Conservation (phyloP, 1,139 yeast species). For the Pichia cactophila region DNA sequence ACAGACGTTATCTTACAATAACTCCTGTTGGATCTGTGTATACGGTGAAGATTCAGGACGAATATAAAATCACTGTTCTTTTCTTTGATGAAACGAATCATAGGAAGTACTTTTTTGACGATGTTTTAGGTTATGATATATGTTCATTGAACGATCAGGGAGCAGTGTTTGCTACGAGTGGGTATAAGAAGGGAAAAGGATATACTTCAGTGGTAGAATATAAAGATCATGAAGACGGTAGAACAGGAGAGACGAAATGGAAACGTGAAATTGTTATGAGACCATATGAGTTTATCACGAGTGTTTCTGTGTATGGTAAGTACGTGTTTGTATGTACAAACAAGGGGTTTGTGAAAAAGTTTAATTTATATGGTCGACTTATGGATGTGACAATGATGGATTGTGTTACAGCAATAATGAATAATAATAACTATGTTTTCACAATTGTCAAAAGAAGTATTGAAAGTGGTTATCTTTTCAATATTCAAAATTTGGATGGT, state of each 20-base stretch:
- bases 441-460: constrained; percentile 35
- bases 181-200: constrained; percentile 17
- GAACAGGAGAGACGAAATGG: constrained; percentile 32
- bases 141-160: constrained; percentile 69
- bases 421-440: constrained; percentile 40
- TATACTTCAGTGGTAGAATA: constrained; percentile 30
- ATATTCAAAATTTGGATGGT: constrained; percentile 32
- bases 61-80: constrained; percentile 53
- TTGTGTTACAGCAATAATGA: constrained; percentile 51
- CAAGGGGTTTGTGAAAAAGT: constrained; percentile 48
- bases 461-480: constrained; percentile 29
- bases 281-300: constrained; percentile 39
- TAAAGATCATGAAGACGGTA: constrained; percentile 34
- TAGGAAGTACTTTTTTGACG: constrained; percentile 83
- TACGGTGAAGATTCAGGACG: constrained; percentile 53
- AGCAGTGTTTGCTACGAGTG: constrained; percentile 51
- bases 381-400: constrained; percentile 42
- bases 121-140: constrained; percentile 59
- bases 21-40: constrained; percentile 78
- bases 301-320: constrained; percentile 34
- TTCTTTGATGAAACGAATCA: constrained; percentile 78
- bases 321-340: constrained; percentile 44
- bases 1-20: constrained; percentile 73
- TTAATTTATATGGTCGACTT: constrained; percentile 51
- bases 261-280: constrained; percentile 33